Conservation (phyloP, 768 basidiomycete genomes). For the Pisolithus microcarpus region DNA sequence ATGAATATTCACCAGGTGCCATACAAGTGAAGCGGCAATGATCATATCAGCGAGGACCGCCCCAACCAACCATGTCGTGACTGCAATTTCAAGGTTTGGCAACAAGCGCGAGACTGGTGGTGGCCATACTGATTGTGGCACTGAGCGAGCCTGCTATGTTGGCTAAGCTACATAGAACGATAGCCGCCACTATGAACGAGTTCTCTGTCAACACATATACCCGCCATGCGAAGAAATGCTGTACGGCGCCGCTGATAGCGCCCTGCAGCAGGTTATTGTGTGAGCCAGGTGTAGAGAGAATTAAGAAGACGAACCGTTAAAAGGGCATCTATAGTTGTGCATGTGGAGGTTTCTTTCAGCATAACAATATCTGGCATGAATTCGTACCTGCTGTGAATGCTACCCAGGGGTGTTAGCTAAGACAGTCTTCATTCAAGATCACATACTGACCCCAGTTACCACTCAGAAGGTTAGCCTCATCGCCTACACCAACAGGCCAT, state of each 20-base stretch:
- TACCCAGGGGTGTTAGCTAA: neutral
- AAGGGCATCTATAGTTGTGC: neutral
- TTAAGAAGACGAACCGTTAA: neutral
- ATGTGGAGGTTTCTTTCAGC: too few species aligned
- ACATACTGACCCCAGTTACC: neutral
- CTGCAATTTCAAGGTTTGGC: too few species aligned
- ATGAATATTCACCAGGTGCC: neutral
- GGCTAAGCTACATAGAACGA: neutral
- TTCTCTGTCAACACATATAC: neutral
- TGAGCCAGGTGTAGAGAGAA: neutral
- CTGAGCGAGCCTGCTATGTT: neutral
- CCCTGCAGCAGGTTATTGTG: neutral
- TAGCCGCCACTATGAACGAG: neutral
- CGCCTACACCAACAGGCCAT: neutral
- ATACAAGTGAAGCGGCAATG: neutral
- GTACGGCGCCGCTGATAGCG: neutral
- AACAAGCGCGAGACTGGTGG: too few species aligned
- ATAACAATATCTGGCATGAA: neutral
- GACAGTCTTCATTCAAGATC: neutral
- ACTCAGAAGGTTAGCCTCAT: neutral
- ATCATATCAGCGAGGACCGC: too few species aligned
- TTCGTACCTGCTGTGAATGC: neutral
- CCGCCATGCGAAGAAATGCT: neutral
- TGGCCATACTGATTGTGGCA: neutral
- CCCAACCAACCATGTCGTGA: too few species aligned